These are phyloP conservation scores for Cydonia oblonga DNA, from an alignment of 331 rosid genomes.

Conservation along the genomic window DNA sequence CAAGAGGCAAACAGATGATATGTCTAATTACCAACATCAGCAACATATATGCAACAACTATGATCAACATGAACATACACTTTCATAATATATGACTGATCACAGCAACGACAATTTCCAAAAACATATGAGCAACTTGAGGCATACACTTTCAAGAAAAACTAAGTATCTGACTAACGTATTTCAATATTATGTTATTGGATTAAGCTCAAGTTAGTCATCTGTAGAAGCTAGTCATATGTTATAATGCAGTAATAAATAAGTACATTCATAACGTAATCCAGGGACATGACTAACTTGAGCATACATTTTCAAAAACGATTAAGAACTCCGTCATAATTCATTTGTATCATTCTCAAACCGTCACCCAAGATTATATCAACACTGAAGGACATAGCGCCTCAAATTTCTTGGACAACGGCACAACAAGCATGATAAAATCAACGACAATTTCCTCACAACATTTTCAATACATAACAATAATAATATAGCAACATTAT, in stretches of 20 bases:
- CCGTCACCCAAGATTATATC: background rate
- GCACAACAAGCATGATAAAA: background rate
- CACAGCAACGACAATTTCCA: background rate
- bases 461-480: background rate
- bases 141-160: background rate
- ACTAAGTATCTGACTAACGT: background rate
- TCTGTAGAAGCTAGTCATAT: background rate
- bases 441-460: background rate
- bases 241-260: background rate
- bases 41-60: background rate
- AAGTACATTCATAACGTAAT: background rate
- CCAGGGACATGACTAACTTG: background rate
- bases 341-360: background rate
- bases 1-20: background rate
- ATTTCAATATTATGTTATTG: no score
- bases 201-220: no score
- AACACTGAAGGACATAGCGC: background rate
- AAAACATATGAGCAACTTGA: background rate
- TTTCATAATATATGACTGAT: background rate
- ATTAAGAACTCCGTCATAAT: background rate
- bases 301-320: background rate
- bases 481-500: background rate
- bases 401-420: background rate
- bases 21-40: background rate
- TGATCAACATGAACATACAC: background rate